A percentile compares a stretch with the other conserved stretches of the same genome.
Evolutionary conservation across 495 filamentous ascomycete genomes (phyloP).

Genomic region (Penicillium parvum): DNA sequence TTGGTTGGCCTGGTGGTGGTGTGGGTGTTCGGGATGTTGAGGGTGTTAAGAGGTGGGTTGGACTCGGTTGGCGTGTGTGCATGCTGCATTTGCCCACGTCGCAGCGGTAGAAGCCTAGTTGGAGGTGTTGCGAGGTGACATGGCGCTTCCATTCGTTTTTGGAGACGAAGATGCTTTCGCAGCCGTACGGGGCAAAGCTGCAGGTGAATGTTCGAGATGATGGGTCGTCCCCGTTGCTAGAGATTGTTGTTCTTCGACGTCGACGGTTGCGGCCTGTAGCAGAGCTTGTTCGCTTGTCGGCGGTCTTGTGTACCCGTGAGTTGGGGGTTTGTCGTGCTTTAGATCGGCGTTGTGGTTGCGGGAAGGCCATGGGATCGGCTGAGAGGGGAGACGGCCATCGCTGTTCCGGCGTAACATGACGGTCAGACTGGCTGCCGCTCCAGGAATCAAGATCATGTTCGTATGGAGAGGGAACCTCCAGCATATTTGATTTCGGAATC

Average conservation of each 20-base stretch:
- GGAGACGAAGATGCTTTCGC: conserved; percentile 75
- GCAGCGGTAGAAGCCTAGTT: conserved; percentile 76
- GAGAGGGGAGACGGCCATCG: conserved; percentile 8
- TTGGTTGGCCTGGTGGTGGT: conserved; percentile 25
- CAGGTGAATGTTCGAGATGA: conserved; percentile 70
- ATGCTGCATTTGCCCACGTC: conserved; percentile 59
- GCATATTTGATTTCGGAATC: conserved; percentile 1
- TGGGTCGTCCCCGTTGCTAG: conserved; percentile 14
- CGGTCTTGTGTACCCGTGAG: conserved; percentile 7
- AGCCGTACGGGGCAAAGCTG: conserved; percentile 79
- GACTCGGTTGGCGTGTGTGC: not conserved
- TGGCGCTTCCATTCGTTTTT: conserved; percentile 99
- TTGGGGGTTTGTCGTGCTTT: conserved; percentile 2
- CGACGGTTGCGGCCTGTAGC: conserved; percentile 9
- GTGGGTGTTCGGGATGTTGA: conserved; percentile 11
- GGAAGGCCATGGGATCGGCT: not conserved
- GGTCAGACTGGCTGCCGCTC: conserved; percentile 15
- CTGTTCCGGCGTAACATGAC: conserved; percentile 16
- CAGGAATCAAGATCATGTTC: conserved; percentile 12
- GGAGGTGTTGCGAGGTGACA: conserved; percentile 74
- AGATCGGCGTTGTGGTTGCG: conserved; percentile 1
- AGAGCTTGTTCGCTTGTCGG: conserved; percentile 5
- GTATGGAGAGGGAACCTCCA: conserved; percentile 10
- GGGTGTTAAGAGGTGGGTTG: not conserved
- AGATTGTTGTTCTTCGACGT: conserved; percentile 1